phyloP scores from a whole-genome alignment of 2,329 filamentous ascomycete species.

The Ophiocordyceps camponoti-saundersi region DNA sequence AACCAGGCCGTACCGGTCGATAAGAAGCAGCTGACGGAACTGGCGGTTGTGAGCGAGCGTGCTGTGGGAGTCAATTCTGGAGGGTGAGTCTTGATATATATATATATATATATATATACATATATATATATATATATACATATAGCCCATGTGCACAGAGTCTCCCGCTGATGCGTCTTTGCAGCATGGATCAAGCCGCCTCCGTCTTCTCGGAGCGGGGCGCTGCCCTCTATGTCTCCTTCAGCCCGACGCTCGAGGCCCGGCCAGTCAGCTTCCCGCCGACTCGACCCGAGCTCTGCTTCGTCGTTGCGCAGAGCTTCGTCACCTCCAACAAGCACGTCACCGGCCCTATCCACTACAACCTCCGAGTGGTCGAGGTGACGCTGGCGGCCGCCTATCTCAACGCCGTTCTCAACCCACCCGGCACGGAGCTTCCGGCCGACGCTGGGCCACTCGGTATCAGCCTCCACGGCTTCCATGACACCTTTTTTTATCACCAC shows the following conservation, averaged over 20 bases:
- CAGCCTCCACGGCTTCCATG: slow-evolving; percentile 74
- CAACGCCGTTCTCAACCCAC: slow-evolving; percentile 38
- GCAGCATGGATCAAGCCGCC: slow-evolving; percentile 89
- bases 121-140: no score
- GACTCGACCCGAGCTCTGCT: slow-evolving; percentile 68
- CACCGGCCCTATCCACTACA: slow-evolving; percentile 88
- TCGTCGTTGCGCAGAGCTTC: slow-evolving; percentile 89
- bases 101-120: no score
- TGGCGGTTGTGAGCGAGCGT: slow-evolving; percentile 87
- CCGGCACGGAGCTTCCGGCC: slow-evolving; percentile 44
- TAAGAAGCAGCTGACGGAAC: slow-evolving; percentile 81
- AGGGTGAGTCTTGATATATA: slow-evolving; percentile 45
- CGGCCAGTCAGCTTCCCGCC: slow-evolving; percentile 68
- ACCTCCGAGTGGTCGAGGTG: slow-evolving; percentile 90
- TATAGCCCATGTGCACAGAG: no score
- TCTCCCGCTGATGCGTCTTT: not conserved
- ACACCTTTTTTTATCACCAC: slow-evolving; percentile 52
- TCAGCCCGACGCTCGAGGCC: slow-evolving; percentile 62
- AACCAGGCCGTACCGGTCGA: slow-evolving; percentile 66
- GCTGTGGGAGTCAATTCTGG: slow-evolving; percentile 93
- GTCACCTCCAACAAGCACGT: slow-evolving; percentile 89
- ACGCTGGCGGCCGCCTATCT: slow-evolving; percentile 65
- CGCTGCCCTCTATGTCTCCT: slow-evolving; percentile 78
- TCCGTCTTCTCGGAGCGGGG: slow-evolving; percentile 84
- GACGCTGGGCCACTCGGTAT: slow-evolving; percentile 73